A percentile compares a stretch with the other conserved stretches of the same genome.
Evolutionary conservation across 495 filamentous ascomycete species (phyloP).

Genomic region (Penicillium tannophilum): DNA sequence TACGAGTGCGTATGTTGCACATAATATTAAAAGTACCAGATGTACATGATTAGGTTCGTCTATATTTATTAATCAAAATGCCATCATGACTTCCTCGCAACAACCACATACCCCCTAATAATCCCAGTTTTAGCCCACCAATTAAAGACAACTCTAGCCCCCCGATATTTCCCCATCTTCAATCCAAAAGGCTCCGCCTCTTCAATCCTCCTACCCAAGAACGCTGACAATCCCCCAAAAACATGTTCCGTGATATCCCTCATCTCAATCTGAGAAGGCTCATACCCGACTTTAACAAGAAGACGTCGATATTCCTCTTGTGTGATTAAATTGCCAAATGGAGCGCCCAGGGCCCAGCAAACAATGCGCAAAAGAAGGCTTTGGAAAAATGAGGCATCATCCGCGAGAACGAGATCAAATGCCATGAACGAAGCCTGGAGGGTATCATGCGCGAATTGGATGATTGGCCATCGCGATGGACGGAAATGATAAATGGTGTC

Average conservation of each 20-base stretch:
- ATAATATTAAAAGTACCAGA: too few species aligned
- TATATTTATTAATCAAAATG: too few species aligned
- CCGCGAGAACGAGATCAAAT: conserved; percentile 37
- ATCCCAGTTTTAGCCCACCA: conserved; percentile 49
- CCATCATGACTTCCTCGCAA: conserved; percentile 33
- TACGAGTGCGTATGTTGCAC: neutral
- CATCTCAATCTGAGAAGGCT: conserved; percentile 36
- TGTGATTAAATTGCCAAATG: conserved; percentile 49
- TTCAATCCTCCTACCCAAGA: conserved; percentile 32
- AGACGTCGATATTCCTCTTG: conserved; percentile 61
- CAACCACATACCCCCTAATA: conserved; percentile 47
- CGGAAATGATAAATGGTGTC: conserved; percentile 55
- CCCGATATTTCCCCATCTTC: conserved; percentile 39
- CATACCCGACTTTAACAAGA: conserved; percentile 42
- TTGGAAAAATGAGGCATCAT: conserved; percentile 22
- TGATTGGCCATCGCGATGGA: conserved; percentile 44
- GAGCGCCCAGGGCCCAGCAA: conserved; percentile 34
- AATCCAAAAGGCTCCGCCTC: conserved; percentile 38
- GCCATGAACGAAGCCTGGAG: conserved; percentile 49
- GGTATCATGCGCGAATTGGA: conserved; percentile 32
- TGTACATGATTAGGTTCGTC: too few species aligned
- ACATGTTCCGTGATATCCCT: conserved; percentile 47
- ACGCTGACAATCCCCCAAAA: conserved; percentile 41
- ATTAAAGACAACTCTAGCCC: conserved; percentile 38
- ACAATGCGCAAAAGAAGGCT: conserved; percentile 33